Evolutionary conservation across 805 yeast genomes (phyloP).

Genomic region (Saturnispora mendoncae): DNA sequence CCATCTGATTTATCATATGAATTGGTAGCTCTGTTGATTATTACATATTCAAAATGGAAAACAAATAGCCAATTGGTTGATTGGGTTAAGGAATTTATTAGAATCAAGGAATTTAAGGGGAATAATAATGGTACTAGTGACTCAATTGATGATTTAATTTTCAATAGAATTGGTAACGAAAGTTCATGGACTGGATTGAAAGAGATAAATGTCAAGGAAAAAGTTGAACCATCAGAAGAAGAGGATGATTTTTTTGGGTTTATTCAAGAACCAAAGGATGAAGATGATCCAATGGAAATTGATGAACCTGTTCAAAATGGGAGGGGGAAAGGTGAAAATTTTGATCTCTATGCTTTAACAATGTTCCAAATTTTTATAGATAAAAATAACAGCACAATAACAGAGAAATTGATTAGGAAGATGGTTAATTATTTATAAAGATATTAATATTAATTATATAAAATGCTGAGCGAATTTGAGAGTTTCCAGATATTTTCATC

Average conservation of each 20-base stretch:
- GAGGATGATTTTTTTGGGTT: conserved; percentile 26
- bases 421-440: conserved; percentile 6
- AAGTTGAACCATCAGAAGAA: conserved; percentile 19
- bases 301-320: conserved; percentile 2
- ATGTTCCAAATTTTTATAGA: conserved; percentile 15
- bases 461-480: neutral
- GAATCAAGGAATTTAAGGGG: conserved; percentile 15
- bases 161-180: conserved; percentile 16
- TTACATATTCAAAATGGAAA: conserved; percentile 20
- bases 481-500: neutral
- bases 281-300: conserved; percentile 8
- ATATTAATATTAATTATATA: neutral
- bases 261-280: conserved; percentile 23
- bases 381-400: neutral
- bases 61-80: conserved; percentile 12
- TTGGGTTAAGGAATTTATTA: conserved; percentile 20
- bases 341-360: conserved; percentile 18
- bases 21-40: conserved; percentile 18
- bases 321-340: neutral
- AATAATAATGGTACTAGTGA: neutral
- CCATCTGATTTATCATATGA: conserved; percentile 16
- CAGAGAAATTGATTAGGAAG: conserved; percentile 8
- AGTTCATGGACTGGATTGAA: conserved; percentile 7
- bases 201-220: neutral
- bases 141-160: conserved; percentile 11